Evolutionary conservation across 352 stramenopile genomes (phyloP), one percentile per base, ranked within the genome.

Genomic region (Globisporangium canariense): DNA sequence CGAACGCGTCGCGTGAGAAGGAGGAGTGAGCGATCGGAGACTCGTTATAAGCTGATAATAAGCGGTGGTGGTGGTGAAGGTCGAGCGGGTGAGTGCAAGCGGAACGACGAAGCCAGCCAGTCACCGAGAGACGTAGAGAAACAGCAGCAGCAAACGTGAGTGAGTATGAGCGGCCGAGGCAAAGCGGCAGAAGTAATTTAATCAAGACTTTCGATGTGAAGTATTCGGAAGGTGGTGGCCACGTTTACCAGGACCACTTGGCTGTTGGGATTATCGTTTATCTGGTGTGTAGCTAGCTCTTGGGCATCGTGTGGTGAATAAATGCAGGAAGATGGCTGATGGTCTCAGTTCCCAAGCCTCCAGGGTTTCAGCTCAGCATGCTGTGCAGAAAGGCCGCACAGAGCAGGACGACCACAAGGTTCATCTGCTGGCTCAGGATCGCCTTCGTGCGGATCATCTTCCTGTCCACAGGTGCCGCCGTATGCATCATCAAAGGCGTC

Each of bases 391-490:
- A 64, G n/a, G 38, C 20, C 28, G 49, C 49, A 30, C 58, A 63
- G 57, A 69, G 40, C 28, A 59, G 30, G 22, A 64, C 22, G 38
- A 69, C 45, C 20, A 74, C 51, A 32, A 76, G n/a, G 52, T 76
- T 62, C 55, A 64, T 46, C 58, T 76, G 68, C 40, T 68, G 47
- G 18, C 58, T 32, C 30, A 75, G 10, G 6, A 67, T 41, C 22
- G 50, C 20, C 43, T 69, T 64, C 18, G 36, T 25, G 8, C 30
- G 50, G 30, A 11, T 30, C 32, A 36, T 36, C 10, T 16, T 46
- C 10, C 10, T 46, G n/a, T 20, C 52, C 32, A 46, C 0, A 54
- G 43, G 52, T 2, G 25, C 25, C 25, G 1, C 25, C 10, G 10
- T n/a, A 10, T 28, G 14, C 51, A 20, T 36, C 11, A 34, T 20